These are phyloP conservation scores for Dioscorea cayenensis DNA, from an alignment of 116 monocot species.

Conservation along the genomic window DNA sequence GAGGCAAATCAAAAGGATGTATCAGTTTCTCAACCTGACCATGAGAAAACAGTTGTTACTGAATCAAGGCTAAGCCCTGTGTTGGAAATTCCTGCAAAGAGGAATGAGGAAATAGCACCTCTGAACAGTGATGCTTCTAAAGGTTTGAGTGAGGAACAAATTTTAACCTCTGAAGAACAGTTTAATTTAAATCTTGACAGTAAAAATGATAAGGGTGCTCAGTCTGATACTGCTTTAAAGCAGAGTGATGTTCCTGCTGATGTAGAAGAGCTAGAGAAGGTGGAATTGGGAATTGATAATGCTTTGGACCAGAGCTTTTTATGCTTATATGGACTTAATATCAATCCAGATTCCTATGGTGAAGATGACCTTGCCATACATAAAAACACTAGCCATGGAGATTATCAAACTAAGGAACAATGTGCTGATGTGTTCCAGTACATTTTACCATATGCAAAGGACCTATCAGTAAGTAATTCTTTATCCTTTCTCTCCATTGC, in stretches of 20 bases:
- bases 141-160: slow-evolving; percentile 7
- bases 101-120: slow-evolving; percentile 32
- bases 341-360: slow-evolving; percentile 82
- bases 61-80: slow-evolving; percentile 12
- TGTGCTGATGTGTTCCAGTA: slow-evolving; percentile 99
- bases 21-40: slow-evolving; percentile 7
- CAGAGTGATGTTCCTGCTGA: slow-evolving; percentile 15
- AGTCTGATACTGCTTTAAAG: slow-evolving; percentile 12
- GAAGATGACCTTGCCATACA: slow-evolving; percentile 95
- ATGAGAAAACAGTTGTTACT: slow-evolving; percentile 8
- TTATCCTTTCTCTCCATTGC: slow-evolving; percentile 1
- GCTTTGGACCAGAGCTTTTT: slow-evolving; percentile 95
- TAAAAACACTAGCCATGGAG: slow-evolving; percentile 90
- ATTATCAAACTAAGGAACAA: slow-evolving; percentile 96
- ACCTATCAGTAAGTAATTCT: slow-evolving; percentile 63
- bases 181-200: slow-evolving; percentile 24
- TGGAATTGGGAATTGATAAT: slow-evolving; percentile 75
- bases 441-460: slow-evolving; percentile 90
- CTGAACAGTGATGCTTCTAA: slow-evolving; percentile 21
- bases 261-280: slow-evolving; percentile 68
- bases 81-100: slow-evolving; percentile 30
- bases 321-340: slow-evolving; percentile 89
- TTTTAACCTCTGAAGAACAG: slow-evolving; percentile 17
- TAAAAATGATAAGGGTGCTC: slow-evolving; percentile 17
- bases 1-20: slow-evolving; percentile 11